A percentile compares a stretch with the other conserved stretches of the same genome.
Evolutionary conservation across 2,329 filamentous ascomycete species (phyloP).

Genomic region (Exophiala lecanii-corni): DNA sequence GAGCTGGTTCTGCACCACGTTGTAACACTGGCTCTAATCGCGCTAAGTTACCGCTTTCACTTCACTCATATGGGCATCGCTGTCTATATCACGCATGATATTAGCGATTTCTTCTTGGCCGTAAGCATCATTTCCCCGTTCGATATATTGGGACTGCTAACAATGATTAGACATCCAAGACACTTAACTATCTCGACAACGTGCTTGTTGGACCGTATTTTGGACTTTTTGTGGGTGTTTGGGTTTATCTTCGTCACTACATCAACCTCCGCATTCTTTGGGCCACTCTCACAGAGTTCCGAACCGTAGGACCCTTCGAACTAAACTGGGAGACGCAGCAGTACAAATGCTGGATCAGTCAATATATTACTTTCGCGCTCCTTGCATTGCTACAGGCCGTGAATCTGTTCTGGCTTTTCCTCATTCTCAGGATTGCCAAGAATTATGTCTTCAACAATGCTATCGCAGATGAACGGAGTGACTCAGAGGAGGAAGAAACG

Average conservation of each 20-base stretch:
- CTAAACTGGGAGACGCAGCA: conserved; percentile 35
- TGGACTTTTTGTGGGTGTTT: conserved; percentile 68
- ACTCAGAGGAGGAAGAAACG: conserved; percentile 40
- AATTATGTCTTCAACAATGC: conserved; percentile 29
- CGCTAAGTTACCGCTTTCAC: conserved; percentile 80
- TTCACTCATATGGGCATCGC: conserved; percentile 86
- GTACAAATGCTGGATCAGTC: conserved; percentile 33
- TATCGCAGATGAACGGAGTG: conserved; percentile 41
- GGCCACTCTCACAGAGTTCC: conserved; percentile 33
- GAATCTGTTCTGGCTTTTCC: conserved; percentile 33
- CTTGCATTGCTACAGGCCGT: conserved; percentile 32
- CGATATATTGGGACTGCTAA: conserved; percentile 11
- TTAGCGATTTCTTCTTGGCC: conserved; percentile 85
- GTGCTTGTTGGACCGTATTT: conserved; percentile 72
- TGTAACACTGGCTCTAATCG: conserved; percentile 73
- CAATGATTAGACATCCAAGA: conserved; percentile 65
- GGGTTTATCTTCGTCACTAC: conserved; percentile 82
- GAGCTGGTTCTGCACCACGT: conserved; percentile 83
- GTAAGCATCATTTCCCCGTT: conserved; percentile 45
- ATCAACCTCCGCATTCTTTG: conserved; percentile 34
- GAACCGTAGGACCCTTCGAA: conserved; percentile 32
- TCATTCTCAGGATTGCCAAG: conserved; percentile 30
- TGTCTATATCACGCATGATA: conserved; percentile 85
- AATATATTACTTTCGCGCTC: conserved; percentile 32
- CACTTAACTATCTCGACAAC: conserved; percentile 78